These are phyloP conservation scores for Chlamydomonas schloesseri DNA, from an alignment of 139 green algal genomes.

Conservation along the genomic window DNA sequence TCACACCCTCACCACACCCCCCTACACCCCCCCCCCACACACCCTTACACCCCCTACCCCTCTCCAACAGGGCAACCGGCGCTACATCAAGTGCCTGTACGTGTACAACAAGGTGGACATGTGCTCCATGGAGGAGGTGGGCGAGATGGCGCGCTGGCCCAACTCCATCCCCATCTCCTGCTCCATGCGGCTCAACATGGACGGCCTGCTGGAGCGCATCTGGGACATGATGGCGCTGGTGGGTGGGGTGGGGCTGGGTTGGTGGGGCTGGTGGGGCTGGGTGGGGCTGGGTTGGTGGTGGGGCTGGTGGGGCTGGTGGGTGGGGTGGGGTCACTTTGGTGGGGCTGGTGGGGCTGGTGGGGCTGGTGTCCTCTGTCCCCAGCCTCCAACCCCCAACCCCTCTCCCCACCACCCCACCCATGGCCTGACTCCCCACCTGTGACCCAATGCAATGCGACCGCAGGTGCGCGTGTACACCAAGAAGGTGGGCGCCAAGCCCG, in stretches of 20 bases:
- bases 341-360: too few relatives aligned
- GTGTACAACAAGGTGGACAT: conserved; percentile 99
- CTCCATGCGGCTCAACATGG: conserved; percentile 90
- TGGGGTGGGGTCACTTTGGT: too few relatives aligned
- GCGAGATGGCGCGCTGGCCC: conserved; percentile 84
- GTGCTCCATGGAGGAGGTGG: conserved; percentile 95
- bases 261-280: not conserved
- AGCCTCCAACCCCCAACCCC: too few relatives aligned
- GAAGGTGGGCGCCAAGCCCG: conserved; percentile 91
- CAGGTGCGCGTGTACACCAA: conserved; percentile 98
- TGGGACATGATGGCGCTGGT: conserved; percentile 98
- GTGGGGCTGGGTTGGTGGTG: not conserved
- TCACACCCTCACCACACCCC: too few relatives aligned
- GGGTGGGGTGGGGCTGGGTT: not conserved
- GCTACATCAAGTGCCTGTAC: conserved; percentile 97
- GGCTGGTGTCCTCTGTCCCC: too few relatives aligned
- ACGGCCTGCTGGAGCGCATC: conserved; percentile 91
- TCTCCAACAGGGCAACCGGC: conserved; percentile 79
- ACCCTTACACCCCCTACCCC: not conserved
- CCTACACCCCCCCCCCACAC: not conserved
- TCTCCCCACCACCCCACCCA: not conserved
- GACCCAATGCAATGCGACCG: too few relatives aligned
- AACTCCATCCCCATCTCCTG: conserved; percentile 94
- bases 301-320: too few relatives aligned
- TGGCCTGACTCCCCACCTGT: not conserved